Base-by-base conservation (phyloP, 2,329 filamentous ascomycete species). In the Tetracladium maxilliforme region DNA sequence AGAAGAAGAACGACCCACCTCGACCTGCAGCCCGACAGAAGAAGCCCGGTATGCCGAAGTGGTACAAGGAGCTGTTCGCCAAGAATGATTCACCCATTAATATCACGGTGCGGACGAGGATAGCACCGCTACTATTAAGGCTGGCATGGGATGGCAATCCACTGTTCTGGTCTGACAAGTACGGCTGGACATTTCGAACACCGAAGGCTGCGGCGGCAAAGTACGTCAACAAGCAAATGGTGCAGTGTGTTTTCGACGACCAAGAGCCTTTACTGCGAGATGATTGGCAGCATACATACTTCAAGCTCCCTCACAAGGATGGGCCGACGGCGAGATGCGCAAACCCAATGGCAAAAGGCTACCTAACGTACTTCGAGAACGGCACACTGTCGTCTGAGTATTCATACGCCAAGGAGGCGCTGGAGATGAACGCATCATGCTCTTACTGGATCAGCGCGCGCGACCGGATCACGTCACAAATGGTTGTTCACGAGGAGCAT, bases 391-490 rank as follows among this genome's bases (percentile, higher is more conserved):
- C 82, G 1, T 95, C 87, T 0, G 78, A 93, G 47, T 95, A 78
- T 41, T 48, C 72, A 0, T 87, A 94, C 41, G 90, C 90, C 0
- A 95, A 92, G 43, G 84, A 93, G 47, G 90, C 92, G 0, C 57
- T 98, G 21, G 80, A 95, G 39, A 98, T 98, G 90, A 98, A 98
- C 40, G 84, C 90, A 1, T 93, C 84, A 0, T 98, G 92, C 46
- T 95, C 87, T 1, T 98, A 98, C 51, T 98, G 92, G 90, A 95
- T 98, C 39, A 93, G 83, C 41, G 86, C 90, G 10, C 69, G 90
- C 33, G 83, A 93, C 43, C 65, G 90, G 24, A 98, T 98, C 50
- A 87, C 59, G 63, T 80, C 76, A n/a, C 90, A 98, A 43, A 81
- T 95, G 64, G 86, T 92, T 3, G 79, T 98, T 2, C 94, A 92